These are phyloP conservation scores for Venturia nashicola DNA, from an alignment of 2,329 filamentous ascomycete genomes.

Conservation along the genomic window DNA sequence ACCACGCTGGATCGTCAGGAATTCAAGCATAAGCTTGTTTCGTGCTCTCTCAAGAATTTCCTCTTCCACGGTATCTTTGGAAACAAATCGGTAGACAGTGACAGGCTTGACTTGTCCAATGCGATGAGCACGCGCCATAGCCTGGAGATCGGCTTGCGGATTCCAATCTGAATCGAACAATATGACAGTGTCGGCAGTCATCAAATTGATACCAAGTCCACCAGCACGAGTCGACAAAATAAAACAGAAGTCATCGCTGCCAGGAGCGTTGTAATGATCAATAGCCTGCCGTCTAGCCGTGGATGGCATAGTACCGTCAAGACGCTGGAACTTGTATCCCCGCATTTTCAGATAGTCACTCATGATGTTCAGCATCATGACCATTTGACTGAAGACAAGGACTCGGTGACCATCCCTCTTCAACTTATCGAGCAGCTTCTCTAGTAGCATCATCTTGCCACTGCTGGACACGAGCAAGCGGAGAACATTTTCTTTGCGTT, in stretches of 20 bases:
- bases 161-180: conserved; percentile 99
- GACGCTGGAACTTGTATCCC: conserved; percentile 87
- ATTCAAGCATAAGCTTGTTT: conserved; percentile 95
- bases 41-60: conserved; percentile 91
- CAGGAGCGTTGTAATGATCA: conserved; percentile 96
- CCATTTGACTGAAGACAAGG: conserved; percentile 98
- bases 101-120: conserved; percentile 95
- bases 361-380: conserved; percentile 93
- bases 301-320: conserved; percentile 90
- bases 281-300: conserved; percentile 84
- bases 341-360: conserved; percentile 87
- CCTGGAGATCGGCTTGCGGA: conserved; percentile 92
- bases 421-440: conserved; percentile 86
- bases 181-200: conserved; percentile 96
- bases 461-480: conserved; percentile 92
- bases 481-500: conserved; percentile 67
- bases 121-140: conserved; percentile 95
- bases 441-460: conserved; percentile 98
- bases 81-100: conserved; percentile 90
- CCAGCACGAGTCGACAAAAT: conserved; percentile 88
- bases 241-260: conserved; percentile 93
- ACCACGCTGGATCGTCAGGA: conserved; percentile 91
- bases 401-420: conserved; percentile 91
- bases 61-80: conserved; percentile 96
- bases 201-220: conserved; percentile 96